Conservation (phyloP, 108 stramenopile genomes). For the Conticribra guillardii region DNA sequence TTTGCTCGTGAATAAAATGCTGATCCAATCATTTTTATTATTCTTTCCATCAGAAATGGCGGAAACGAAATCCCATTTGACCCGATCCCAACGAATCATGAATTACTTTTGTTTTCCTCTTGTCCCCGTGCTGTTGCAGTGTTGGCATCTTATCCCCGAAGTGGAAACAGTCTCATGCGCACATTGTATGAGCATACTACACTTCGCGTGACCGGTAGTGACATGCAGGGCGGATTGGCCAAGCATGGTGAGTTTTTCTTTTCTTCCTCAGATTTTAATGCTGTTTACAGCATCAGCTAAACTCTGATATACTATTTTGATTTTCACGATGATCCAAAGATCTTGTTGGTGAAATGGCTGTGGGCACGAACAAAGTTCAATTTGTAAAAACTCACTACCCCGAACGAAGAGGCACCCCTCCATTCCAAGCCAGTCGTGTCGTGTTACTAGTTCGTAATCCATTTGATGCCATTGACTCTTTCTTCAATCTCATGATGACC, state of each 20-base stretch:
- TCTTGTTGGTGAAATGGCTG: conserved; percentile 81
- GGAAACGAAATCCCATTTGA: conserved; percentile 26
- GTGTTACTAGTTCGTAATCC: conserved; percentile 93
- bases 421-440: conserved; percentile 59
- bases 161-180: conserved; percentile 81
- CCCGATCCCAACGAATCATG: conserved; percentile 51
- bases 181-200: conserved; percentile 76
- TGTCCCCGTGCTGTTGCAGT: conserved; percentile 66
- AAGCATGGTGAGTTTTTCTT: conserved; percentile 50
- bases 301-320: no score
- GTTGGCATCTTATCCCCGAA: conserved; percentile 84
- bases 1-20: background rate
- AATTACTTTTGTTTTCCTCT: conserved; percentile 66
- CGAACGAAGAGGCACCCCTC: conserved; percentile 72
- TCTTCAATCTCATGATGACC: conserved; percentile 93
- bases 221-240: conserved; percentile 84
- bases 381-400: conserved; percentile 95
- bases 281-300: conserved; percentile 9
- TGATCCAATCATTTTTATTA: background rate
- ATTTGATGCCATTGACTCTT: conserved; percentile 93
- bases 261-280: background rate
- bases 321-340: no score
- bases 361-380: conserved; percentile 69
- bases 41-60: conserved; percentile 16
- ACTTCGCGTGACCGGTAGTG: conserved; percentile 88